Conservation (phyloP, 2,329 filamentous ascomycete species). For the Colletotrichum sp. region DNA sequence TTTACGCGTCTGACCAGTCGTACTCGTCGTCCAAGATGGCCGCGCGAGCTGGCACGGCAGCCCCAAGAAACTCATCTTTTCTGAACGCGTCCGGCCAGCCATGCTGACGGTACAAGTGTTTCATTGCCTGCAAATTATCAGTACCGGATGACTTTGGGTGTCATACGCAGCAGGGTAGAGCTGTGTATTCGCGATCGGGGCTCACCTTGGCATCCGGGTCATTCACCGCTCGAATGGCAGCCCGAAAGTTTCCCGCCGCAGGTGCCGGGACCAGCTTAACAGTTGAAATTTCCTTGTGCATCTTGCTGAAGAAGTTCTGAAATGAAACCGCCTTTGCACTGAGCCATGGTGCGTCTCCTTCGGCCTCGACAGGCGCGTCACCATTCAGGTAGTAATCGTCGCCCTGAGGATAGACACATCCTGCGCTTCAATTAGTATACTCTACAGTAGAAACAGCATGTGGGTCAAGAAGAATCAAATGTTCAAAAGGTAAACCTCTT, state of each 20-base stretch:
- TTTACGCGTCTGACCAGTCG: not conserved
- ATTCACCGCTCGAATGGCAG: not conserved
- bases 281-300: not conserved
- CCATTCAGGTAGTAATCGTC: not conserved
- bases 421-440: not conserved
- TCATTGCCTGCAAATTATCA: not conserved
- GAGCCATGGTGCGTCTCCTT: not conserved
- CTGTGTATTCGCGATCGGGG: not conserved
- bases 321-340: not conserved
- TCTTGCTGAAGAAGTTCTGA: not conserved
- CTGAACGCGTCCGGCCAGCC: not conserved
- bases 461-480: not conserved
- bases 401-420: constrained; percentile 3
- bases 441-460: not conserved
- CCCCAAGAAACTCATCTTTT: not conserved
- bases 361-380: not conserved
- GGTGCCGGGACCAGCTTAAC: not conserved
- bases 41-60: not conserved
- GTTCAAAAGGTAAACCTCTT: not conserved
- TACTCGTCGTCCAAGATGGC: not conserved
- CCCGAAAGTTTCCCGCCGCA: not conserved
- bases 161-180: not conserved
- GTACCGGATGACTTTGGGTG: not conserved
- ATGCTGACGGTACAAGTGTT: not conserved
- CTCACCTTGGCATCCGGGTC: constrained; percentile 5